phyloP scores from a whole-genome alignment of 78 protist species.

The Pirum gemmata region DNA sequence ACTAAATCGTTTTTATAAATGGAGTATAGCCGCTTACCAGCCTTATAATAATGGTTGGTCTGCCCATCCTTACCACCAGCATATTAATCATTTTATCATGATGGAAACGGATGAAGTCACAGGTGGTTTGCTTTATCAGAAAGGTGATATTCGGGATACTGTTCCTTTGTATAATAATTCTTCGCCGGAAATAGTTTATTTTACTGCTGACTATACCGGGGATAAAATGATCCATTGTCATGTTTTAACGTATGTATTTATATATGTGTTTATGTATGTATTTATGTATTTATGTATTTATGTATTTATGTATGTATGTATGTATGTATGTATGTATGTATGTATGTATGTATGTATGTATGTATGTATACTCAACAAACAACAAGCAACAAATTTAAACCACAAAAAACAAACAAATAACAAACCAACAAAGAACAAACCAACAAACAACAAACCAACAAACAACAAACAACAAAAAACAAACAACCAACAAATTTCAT shows the following conservation, averaged over 20 bases:
- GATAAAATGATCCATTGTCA: conserved; percentile 2
- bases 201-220: conserved; percentile 9
- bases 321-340: not conserved
- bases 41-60: not conserved
- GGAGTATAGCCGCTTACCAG: not conserved
- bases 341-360: not conserved
- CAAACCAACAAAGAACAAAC: too few species aligned
- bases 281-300: not conserved
- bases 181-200: not conserved
- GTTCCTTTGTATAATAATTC: not conserved
- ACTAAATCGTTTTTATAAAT: not conserved
- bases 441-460: too few species aligned
- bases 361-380: too few species aligned
- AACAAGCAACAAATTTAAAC: too few species aligned
- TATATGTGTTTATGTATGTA: too few species aligned
- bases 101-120: not conserved
- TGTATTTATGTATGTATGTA: too few species aligned
- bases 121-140: not conserved
- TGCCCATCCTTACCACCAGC: not conserved
- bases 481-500: too few species aligned
- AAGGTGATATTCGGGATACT: conserved; percentile 16
- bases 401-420: too few species aligned
- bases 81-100: not conserved
- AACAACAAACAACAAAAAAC: too few species aligned
- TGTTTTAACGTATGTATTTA: not conserved